Percentiles rank a stretch among this genome's conserved stretches.
These are phyloP conservation scores for Rhizopogon rudus DNA, from an alignment of 768 basidiomycete genomes.

Conservation along the genomic window DNA sequence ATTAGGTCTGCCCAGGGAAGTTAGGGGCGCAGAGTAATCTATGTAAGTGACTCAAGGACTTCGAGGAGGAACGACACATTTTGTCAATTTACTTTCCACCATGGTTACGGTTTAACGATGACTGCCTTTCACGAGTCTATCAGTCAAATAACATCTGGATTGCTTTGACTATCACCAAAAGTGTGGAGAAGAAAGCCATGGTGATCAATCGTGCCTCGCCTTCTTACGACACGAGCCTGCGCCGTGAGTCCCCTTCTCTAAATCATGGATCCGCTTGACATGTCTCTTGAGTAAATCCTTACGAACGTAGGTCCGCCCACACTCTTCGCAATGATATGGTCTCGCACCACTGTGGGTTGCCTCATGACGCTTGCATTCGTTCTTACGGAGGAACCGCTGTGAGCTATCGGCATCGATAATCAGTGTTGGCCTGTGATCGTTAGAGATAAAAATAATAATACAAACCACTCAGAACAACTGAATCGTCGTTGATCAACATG, in stretches of 20 bases:
- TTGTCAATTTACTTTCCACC: too few relatives aligned
- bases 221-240: slow-evolving; percentile 6
- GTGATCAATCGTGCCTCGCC: background rate
- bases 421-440: slow-evolving; percentile 4
- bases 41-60: too few relatives aligned
- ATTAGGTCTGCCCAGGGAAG: too few relatives aligned
- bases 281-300: slow-evolving; percentile 68
- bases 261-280: slow-evolving; percentile 49
- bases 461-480: slow-evolving; percentile 60
- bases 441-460: slow-evolving; percentile 7
- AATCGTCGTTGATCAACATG: slow-evolving; percentile 69
- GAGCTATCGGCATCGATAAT: slow-evolving; percentile 33
- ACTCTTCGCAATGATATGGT: slow-evolving; percentile 56
- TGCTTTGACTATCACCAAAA: background rate
- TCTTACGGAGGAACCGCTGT: slow-evolving; percentile 64
- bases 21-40: too few relatives aligned
- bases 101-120: too few relatives aligned
- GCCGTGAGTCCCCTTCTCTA: slow-evolving; percentile 29
- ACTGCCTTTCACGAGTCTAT: too few relatives aligned
- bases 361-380: slow-evolving; percentile 75
- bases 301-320: slow-evolving; percentile 55
- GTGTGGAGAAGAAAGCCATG: background rate
- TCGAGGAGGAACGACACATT: too few relatives aligned
- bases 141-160: background rate
- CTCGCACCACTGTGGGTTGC: slow-evolving; percentile 54